Evolutionary conservation across 129 eudicot genomes (phyloP), one percentile per base, ranked within the genome.

Genomic region (Saposhnikovia divaricata): DNA sequence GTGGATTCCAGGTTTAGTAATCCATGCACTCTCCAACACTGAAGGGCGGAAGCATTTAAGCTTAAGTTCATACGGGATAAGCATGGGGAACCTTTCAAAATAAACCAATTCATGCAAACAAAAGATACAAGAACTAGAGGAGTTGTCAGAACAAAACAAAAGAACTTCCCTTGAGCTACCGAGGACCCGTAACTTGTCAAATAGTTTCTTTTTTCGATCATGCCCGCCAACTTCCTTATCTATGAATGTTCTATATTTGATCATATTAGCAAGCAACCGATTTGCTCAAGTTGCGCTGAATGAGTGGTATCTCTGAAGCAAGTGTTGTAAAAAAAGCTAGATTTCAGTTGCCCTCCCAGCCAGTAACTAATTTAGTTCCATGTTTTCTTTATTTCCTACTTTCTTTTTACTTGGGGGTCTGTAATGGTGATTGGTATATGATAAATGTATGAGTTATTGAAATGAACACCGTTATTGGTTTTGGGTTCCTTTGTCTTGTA

Each of bases 381-480:
- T 25, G 13, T 71, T 80, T 80, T 70, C 39, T 34, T 34, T 23
- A 28, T 39, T 34, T 47, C 73, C 70, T 80, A 8, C 40, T 71
- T 80, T 80, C 16, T 70, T 51, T 70, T 45, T 39, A 37, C 37
- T 80, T 71, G 51, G 48, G 82, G 77, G 55, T 48, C 37, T 69
- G 77, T 80, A 69, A 80, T 39, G 48, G 28, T 80, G 38, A 70
- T 80, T 80, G 68, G 76, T 25, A 31, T 69, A 69, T 47, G 50
- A 15, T 48, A 39, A 71, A 80, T 23, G 28, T 46, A 71, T 71
- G 69, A 10, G 31, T 78, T 72, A 31, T 19, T 45, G 70, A 53
- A 71, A 69, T 70, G 21, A 45, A 66, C 25, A 47, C 59, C 31
- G 38, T 78, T 42, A 66, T 18, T 46, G 66, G 8, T 51, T 48